Evolutionary conservation across 2,329 filamentous ascomycete genomes (phyloP).

Genomic region (Berkeleyomyces basicola): DNA sequence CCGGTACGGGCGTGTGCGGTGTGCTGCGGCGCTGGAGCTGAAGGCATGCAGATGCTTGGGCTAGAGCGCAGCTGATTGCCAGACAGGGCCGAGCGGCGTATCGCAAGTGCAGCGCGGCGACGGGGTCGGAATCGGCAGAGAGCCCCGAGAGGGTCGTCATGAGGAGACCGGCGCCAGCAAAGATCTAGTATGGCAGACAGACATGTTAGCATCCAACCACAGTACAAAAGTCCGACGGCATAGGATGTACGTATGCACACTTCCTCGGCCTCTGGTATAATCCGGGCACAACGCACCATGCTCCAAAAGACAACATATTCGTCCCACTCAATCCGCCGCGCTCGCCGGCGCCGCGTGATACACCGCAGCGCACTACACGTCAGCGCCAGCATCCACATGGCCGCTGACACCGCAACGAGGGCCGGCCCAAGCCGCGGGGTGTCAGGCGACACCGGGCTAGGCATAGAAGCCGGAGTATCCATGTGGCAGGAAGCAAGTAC

Average conservation of each 20-base stretch:
- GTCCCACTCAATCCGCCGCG: slow-evolving; percentile 19
- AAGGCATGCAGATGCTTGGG: slow-evolving; percentile 24
- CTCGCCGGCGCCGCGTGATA: slow-evolving; percentile 18
- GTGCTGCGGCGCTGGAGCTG: slow-evolving; percentile 20
- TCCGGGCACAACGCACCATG: neutral
- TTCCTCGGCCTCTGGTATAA: too few species aligned
- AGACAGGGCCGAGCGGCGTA: slow-evolving; percentile 24
- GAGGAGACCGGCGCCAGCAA: neutral
- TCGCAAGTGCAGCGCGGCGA: slow-evolving; percentile 21
- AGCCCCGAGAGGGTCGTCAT: neutral
- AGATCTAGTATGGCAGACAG: neutral
- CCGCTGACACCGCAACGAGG: slow-evolving; percentile 23
- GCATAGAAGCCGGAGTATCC: neutral
- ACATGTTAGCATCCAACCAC: slow-evolving; percentile 16
- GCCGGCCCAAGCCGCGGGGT: slow-evolving; percentile 19
- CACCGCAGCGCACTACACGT: slow-evolving; percentile 21
- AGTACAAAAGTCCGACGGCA: slow-evolving; percentile 12
- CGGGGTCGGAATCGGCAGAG: neutral
- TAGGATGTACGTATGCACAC: neutral
- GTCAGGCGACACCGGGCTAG: neutral
- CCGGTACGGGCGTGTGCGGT: neutral
- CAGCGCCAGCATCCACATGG: slow-evolving; percentile 21
- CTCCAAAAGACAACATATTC: slow-evolving; percentile 21
- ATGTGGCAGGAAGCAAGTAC: neutral
- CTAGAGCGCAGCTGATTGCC: slow-evolving; percentile 20